Evolutionary conservation across 768 basidiomycete species (phyloP).

Genomic region (Hydnum rufescens): DNA sequence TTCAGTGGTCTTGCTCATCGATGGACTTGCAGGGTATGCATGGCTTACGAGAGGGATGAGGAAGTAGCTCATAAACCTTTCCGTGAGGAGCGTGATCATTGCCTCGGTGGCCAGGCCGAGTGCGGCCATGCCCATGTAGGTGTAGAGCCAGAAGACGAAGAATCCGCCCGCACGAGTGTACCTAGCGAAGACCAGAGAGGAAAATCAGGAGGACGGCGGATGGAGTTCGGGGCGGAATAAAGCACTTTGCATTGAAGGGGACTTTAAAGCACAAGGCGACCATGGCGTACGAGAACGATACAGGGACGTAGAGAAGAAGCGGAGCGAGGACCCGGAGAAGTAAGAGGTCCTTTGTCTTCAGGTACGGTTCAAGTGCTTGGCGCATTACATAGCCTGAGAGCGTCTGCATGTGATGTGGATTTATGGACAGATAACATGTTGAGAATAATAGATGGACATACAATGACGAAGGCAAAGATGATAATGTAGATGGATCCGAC

Average conservation of each 20-base stretch:
- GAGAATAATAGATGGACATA: neutral
- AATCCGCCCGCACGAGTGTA: constrained; percentile 12
- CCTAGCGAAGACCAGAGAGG: neutral
- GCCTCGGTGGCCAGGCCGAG: constrained; percentile 16
- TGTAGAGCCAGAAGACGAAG: constrained; percentile 19
- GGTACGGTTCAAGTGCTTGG: neutral
- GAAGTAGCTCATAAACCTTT: constrained; percentile 12
- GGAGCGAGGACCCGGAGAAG: constrained; percentile 18
- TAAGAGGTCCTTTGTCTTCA: constrained; percentile 7
- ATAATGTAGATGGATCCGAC: constrained; percentile 16
- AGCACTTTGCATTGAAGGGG: constrained; percentile 21
- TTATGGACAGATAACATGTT: neutral
- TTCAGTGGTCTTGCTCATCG: no score
- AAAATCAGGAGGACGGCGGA: neutral
- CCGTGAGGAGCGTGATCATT: constrained; percentile 19
- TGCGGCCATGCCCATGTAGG: constrained; percentile 16
- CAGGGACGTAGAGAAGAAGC: constrained; percentile 19
- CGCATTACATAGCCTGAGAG: neutral
- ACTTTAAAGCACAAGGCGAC: constrained; percentile 25
- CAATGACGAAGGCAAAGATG: constrained; percentile 12
- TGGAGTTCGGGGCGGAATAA: neutral
- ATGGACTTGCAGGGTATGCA: no score
- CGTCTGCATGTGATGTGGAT: no score
- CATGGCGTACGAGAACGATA: constrained; percentile 25
- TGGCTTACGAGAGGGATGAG: no score